phyloP scores from a whole-genome alignment of 345 rosid genomes.

The Syzygium jambos region DNA sequence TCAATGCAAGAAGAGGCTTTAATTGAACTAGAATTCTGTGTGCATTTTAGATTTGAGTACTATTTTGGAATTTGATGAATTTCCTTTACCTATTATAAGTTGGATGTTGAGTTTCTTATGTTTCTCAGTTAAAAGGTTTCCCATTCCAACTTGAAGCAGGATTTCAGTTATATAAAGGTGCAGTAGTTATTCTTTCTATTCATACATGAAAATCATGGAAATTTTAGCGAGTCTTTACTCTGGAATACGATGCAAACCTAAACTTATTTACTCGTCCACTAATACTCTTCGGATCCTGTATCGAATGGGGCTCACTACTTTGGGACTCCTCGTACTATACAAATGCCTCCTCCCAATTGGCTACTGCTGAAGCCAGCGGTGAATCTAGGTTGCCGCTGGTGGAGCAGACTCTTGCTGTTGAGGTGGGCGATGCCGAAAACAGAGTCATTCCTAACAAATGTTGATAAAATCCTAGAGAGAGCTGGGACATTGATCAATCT shows the following conservation, averaged over 20 bases:
- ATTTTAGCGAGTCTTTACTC: background rate
- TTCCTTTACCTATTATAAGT: background rate
- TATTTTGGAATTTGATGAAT: background rate
- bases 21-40: background rate
- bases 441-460: background rate
- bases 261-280: background rate
- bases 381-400: background rate
- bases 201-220: background rate
- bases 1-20: background rate
- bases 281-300: background rate
- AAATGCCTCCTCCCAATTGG: background rate
- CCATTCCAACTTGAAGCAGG: background rate
- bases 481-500: background rate
- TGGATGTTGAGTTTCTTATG: background rate
- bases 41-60: background rate
- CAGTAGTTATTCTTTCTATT: background rate
- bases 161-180: background rate
- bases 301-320: background rate
- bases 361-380: background rate
- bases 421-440: background rate
- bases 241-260: background rate
- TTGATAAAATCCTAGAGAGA: background rate
- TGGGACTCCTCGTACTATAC: background rate
- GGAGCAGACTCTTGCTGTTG: background rate
- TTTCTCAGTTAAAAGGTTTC: background rate